phyloP scores from a whole-genome alignment of 192 early-diverging fungal species.

The Cladochytrium replicatum region DNA sequence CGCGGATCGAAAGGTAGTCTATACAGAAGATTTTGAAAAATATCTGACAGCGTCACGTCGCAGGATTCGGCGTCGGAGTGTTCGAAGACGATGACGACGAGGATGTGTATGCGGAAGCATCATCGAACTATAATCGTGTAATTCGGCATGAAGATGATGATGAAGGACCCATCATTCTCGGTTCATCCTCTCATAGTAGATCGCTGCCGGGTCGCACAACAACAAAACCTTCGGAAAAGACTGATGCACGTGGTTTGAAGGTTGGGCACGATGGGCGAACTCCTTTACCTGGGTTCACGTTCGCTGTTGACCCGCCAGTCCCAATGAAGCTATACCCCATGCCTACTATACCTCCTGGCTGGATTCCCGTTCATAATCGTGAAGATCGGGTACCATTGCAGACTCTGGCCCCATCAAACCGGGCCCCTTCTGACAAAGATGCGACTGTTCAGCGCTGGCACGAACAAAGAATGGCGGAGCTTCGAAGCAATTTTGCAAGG shows the following conservation, averaged over 20 bases:
- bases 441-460: no score
- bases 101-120: slow-evolving; percentile 26
- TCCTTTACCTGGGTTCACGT: slow-evolving; percentile 41
- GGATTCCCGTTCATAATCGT: slow-evolving; percentile 16
- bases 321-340: slow-evolving; percentile 15
- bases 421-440: no score
- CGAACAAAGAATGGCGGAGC: no score
- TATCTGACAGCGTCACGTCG: slow-evolving; percentile 8
- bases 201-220: no score
- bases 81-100: slow-evolving; percentile 45
- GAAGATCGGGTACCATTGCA: no score
- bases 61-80: slow-evolving; percentile 53
- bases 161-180: no score
- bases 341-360: slow-evolving; percentile 26
- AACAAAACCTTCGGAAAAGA: not conserved
- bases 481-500: no score
- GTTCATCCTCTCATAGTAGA: no score
- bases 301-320: slow-evolving; percentile 18
- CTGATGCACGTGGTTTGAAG: not conserved
- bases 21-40: slow-evolving; percentile 17
- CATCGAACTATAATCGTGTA: slow-evolving; percentile 15
- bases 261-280: slow-evolving; percentile 42
- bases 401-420: no score
- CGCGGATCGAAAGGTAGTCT: no score
- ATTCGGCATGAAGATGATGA: slow-evolving; percentile 33